A percentile compares a stretch with the other conserved stretches of the same genome.
Conservation (phyloP, 805 yeast genomes). For the Candida sphagnicola region DNA sequence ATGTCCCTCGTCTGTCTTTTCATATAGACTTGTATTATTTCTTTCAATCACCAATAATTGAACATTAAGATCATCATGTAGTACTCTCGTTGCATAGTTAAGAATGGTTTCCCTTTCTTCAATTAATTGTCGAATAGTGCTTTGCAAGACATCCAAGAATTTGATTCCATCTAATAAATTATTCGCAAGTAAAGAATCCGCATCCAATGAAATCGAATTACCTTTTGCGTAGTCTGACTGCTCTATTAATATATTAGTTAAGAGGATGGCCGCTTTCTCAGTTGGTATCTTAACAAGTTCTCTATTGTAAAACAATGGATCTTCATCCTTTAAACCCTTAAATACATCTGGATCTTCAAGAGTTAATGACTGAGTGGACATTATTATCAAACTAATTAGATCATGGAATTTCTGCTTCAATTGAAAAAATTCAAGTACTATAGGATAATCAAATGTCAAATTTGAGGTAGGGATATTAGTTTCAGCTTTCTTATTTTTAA, state of each 20-base stretch:
- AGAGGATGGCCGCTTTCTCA: slow-evolving; percentile 46
- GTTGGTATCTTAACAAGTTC: slow-evolving; percentile 35
- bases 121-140: slow-evolving; percentile 52
- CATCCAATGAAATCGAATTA: slow-evolving; percentile 32
- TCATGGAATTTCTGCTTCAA: slow-evolving; percentile 71
- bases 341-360: slow-evolving; percentile 74
- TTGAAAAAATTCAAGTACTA: slow-evolving; percentile 67
- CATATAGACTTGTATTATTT: slow-evolving; percentile 35
- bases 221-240: slow-evolving; percentile 35
- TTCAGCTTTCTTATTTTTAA: slow-evolving; percentile 5
- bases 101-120: slow-evolving; percentile 68
- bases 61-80: slow-evolving; percentile 68
- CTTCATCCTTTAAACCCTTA: slow-evolving; percentile 54
- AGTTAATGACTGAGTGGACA: slow-evolving; percentile 68
- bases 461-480: slow-evolving; percentile 10
- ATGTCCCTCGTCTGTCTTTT: slow-evolving; percentile 34
- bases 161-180: slow-evolving; percentile 34
- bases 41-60: slow-evolving; percentile 50
- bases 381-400: slow-evolving; percentile 50
- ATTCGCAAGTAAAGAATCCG: slow-evolving; percentile 36
- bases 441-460: slow-evolving; percentile 45
- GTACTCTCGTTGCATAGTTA: slow-evolving; percentile 71
- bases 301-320: slow-evolving; percentile 40
- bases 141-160: slow-evolving; percentile 30
- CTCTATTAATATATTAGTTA: slow-evolving; percentile 44